Conservation (phyloP, 2,329 filamentous ascomycete species). For the Sclerotiophoma versabilis region DNA sequence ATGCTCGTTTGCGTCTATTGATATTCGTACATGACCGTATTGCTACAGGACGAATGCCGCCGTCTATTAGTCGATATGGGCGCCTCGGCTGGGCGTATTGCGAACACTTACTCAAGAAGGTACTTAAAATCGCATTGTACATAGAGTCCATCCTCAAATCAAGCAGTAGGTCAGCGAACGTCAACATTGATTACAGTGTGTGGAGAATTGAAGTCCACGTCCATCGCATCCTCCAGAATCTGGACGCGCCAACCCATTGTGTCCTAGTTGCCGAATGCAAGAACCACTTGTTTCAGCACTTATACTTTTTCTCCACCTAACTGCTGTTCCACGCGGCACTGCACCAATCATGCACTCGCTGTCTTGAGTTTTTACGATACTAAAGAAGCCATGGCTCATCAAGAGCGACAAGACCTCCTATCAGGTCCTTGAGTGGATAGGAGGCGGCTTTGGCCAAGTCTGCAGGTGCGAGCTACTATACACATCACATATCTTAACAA, state of each 20-base stretch:
- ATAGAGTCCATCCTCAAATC: no score
- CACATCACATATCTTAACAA: not conserved
- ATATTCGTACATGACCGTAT: not conserved
- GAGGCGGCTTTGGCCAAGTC: constrained; percentile 4
- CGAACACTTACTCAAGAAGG: no score
- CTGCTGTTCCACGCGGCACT: not conserved
- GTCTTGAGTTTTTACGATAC: not conserved
- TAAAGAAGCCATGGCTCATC: not conserved
- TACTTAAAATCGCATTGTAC: no score
- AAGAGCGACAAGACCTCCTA: not conserved
- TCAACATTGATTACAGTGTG: not conserved
- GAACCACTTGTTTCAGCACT: not conserved
- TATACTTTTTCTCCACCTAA: not conserved
- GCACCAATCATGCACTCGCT: not conserved
- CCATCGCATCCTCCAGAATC: not conserved
- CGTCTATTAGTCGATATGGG: no score
- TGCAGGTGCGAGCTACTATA: not conserved
- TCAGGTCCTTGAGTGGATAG: constrained; percentile 1
- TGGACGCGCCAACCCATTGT: not conserved
- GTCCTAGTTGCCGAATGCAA: not conserved
- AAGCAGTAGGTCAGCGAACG: no score
- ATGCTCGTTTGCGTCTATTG: not conserved
- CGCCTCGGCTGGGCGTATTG: no score
- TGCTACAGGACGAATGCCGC: not conserved
- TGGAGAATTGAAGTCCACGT: not conserved